These are phyloP conservation scores for Rhododendron henanense DNA, from an alignment of 148 eudicot species.

Conservation along the genomic window DNA sequence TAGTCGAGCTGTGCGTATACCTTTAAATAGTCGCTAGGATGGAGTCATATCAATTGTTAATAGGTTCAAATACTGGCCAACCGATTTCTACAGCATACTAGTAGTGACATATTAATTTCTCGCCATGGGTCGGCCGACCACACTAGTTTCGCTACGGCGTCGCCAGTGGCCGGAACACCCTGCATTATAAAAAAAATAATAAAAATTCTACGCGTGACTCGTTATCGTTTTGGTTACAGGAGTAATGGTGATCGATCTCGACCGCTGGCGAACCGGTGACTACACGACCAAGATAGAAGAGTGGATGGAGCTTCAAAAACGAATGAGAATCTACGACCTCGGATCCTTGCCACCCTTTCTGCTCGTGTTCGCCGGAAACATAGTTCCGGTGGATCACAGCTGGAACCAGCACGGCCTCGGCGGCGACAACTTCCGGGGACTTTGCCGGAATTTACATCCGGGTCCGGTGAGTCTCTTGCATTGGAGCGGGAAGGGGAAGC, in stretches of 20 bases:
- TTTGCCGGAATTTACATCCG: conserved; percentile 32
- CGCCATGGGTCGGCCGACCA: no score
- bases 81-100: no score
- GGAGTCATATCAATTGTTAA: no score
- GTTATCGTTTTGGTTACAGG: conserved; percentile 11
- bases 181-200: no score
- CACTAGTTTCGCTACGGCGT: no score
- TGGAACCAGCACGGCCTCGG: conserved; percentile 51
- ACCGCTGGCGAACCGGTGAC: conserved; percentile 22
- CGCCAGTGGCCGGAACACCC: no score
- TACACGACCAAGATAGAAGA: conserved; percentile 28
- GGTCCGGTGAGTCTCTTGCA: conserved; percentile 37
- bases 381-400: conserved; percentile 31
- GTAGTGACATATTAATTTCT: no score
- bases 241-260: conserved; percentile 38
- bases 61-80: no score
- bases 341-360: conserved; percentile 52
- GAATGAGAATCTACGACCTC: conserved; percentile 46
- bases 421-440: conserved; percentile 47
- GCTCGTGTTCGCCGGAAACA: conserved; percentile 44
- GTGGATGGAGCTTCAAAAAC: conserved; percentile 43
- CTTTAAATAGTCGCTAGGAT: no score
- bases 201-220: not conserved
- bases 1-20: no score
- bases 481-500: conserved; percentile 41